Evolutionary conservation across 345 rosid species (phyloP).

Genomic region (Salix purpurea): DNA sequence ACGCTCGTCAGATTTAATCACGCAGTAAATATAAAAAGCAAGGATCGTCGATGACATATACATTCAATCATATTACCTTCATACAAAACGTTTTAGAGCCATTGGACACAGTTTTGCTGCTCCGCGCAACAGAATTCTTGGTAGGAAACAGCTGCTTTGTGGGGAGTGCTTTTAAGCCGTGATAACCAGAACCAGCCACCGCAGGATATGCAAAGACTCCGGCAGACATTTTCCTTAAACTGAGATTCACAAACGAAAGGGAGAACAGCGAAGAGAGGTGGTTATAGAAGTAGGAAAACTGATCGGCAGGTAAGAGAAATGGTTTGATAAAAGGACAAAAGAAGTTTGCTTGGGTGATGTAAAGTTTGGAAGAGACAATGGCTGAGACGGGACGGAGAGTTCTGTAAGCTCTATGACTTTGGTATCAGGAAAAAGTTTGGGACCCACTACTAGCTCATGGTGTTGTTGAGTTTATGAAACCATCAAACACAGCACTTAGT

Average conservation of each 20-base stretch:
- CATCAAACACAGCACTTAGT: not conserved
- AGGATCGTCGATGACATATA: not conserved
- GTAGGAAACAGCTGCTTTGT: conserved; percentile 24
- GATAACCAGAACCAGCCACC: conserved; percentile 23
- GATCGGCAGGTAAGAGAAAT: conserved; percentile 1
- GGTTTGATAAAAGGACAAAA: conserved; percentile 23
- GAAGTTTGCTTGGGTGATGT: conserved; percentile 20
- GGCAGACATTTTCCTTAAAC: conserved; percentile 39
- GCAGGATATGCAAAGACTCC: conserved; percentile 36
- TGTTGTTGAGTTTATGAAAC: not conserved
- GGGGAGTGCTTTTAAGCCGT: conserved; percentile 32
- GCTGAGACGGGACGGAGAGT: conserved; percentile 9
- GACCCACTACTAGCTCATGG: conserved; percentile 10
- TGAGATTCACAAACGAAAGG: not conserved
- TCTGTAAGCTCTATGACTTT: conserved; percentile 16
- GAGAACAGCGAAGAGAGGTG: not conserved
- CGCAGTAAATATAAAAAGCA: not conserved
- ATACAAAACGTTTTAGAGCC: conserved; percentile 51
- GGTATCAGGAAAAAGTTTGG: conserved; percentile 6
- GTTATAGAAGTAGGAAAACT: not conserved
- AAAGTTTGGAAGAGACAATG: conserved; percentile 11
- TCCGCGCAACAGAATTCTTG: conserved; percentile 40
- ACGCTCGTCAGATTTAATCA: not conserved
- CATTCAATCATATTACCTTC: conserved; percentile 40
- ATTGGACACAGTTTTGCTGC: conserved; percentile 44